These are phyloP conservation scores for Tylopilus felleus DNA, from an alignment of 768 basidiomycete species.

Conservation along the genomic window DNA sequence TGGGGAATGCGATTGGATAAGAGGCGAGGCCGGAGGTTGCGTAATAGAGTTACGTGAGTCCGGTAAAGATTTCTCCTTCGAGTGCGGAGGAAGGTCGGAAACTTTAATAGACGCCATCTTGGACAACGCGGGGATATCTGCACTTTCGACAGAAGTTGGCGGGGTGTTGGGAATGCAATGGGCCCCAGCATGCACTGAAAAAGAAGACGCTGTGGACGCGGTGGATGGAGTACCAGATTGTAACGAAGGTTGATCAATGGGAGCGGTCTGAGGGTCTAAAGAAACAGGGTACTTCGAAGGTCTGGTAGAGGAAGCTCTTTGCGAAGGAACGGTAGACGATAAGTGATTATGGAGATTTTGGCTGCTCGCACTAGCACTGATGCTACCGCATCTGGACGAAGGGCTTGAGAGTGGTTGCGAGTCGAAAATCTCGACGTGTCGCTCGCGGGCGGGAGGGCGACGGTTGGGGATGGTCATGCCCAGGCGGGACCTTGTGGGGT, in stretches of 20 bases:
- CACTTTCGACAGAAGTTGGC: slow-evolving; percentile 44
- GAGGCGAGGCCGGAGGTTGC: slow-evolving; percentile 17
- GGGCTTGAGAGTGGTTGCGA: slow-evolving; percentile 75
- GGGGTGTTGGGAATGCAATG: slow-evolving; percentile 47
- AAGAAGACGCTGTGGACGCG: slow-evolving; percentile 43
- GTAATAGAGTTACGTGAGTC: neutral
- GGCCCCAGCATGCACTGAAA: slow-evolving; percentile 35
- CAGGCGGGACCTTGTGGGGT: slow-evolving; percentile 58
- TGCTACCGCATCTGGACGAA: slow-evolving; percentile 30
- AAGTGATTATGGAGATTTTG: slow-evolving; percentile 18
- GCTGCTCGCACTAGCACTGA: slow-evolving; percentile 29
- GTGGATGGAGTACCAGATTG: slow-evolving; percentile 37
- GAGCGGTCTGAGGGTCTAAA: neutral
- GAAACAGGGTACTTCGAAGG: slow-evolving; percentile 8
- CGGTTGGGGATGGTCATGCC: slow-evolving; percentile 60
- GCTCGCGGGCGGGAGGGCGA: slow-evolving; percentile 44
- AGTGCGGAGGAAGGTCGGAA: slow-evolving; percentile 3
- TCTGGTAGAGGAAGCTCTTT: slow-evolving; percentile 17
- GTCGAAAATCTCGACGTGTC: slow-evolving; percentile 77
- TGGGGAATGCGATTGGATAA: slow-evolving; percentile 24
- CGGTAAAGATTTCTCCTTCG: neutral
- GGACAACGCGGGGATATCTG: slow-evolving; percentile 39
- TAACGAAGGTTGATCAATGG: slow-evolving; percentile 15
- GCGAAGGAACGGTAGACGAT: slow-evolving; percentile 7
- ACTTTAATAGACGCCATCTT: slow-evolving; percentile 28